Conservation (phyloP, 495 filamentous ascomycete species). For the Podospora appendiculata region DNA sequence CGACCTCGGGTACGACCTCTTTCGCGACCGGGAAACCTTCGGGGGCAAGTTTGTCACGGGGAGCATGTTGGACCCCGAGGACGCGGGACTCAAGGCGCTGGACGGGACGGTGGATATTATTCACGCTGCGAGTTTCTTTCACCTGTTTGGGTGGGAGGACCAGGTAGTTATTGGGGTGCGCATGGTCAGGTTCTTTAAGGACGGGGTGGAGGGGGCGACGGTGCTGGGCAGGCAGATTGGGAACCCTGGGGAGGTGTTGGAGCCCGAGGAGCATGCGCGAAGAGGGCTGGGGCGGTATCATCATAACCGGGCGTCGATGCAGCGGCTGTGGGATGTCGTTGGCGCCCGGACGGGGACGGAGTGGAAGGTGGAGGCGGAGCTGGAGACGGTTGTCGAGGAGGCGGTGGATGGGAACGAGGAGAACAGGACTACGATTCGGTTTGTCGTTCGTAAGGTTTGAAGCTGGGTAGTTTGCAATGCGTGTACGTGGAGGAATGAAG, state of each 20-base stretch:
- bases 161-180: constrained; percentile 42
- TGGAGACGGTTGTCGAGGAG: neutral
- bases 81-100: constrained; percentile 13
- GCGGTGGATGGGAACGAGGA: neutral
- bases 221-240: constrained; percentile 39
- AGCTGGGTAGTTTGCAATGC: too few species aligned
- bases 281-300: constrained; percentile 17
- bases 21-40: constrained; percentile 37
- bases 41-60: constrained; percentile 37
- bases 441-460: too few species aligned
- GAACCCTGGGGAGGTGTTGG: constrained; percentile 12
- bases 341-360: constrained; percentile 31
- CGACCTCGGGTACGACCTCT: constrained; percentile 47
- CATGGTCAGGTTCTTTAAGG: constrained; percentile 37
- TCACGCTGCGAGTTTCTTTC: constrained; percentile 49
- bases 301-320: constrained; percentile 34
- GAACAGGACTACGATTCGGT: neutral
- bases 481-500: too few species aligned
- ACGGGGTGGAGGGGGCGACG: constrained; percentile 24
- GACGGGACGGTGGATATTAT: constrained; percentile 47
- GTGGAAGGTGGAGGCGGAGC: constrained; percentile 32
- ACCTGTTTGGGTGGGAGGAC: constrained; percentile 48
- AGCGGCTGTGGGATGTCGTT: constrained; percentile 38
- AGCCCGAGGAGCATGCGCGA: neutral
- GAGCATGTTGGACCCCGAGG: constrained; percentile 44